Evolutionary conservation across 164 flowering plant genomes (phyloP), one percentile per base, ranked within the genome.

Genomic region (Stephania japonica): DNA sequence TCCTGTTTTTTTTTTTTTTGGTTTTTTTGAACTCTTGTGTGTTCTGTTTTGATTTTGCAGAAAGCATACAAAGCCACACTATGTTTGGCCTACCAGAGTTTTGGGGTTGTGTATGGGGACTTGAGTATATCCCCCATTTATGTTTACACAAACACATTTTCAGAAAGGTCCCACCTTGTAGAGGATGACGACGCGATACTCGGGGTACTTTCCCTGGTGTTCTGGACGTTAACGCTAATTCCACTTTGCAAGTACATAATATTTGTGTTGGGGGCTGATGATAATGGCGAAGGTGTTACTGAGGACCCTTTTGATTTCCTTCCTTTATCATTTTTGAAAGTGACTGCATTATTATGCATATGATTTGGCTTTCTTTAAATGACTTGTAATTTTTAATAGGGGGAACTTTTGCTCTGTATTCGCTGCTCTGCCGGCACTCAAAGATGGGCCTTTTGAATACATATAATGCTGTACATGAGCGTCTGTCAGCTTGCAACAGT

Each of bases 331-430:
- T 71, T 32, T n/a, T 27, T 5, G 25, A 42, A 61, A 23, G 11
- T 21, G 11, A 16, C 0, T 11, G 47, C 38, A 59, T 32, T 4
- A 32, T 32, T 4, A 32, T 32, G 38, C 14, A n/a, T 21, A 13
- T 42, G 16, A 27, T 12, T 76, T 32, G 4, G 38, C 4, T 32
- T 32, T 72, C 67, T 71, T 56, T 26, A 12, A n/a, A 1, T 27
- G 59, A 8, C 25, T 73, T 21, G 66, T 25, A 65, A 21, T 67
- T 73, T 43, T 78, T 3, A 4, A 68, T 75, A 87, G 91, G 91
- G 42, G 91, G 91, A 26, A 88, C 91, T 7, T 88, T 88, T 84
- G 89, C 91, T n/a, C 65, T 88, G 74, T 88, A 88, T 73, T 85
- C 91, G 5, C 56, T 88, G 38, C 85, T 88, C 24, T 86, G 87